A percentile compares a stretch with the other conserved stretches of the same genome.
Evolutionary conservation across 2,329 filamentous ascomycete genomes (phyloP).

Genomic region (Trichoderma citrinoviride): DNA sequence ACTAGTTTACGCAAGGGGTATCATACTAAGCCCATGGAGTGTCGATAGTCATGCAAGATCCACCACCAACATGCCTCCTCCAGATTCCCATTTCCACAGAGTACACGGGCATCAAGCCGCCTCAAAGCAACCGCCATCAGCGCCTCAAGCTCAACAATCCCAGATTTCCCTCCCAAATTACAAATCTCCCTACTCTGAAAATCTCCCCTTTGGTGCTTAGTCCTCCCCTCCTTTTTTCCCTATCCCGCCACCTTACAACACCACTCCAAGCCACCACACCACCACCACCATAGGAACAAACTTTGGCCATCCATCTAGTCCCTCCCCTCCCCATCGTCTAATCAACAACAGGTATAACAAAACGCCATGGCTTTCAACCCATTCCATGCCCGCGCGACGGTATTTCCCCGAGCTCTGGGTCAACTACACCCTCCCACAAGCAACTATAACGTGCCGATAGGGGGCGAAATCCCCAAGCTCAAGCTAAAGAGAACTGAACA

Average conservation of each 20-base stretch:
- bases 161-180: background rate
- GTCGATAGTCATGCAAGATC: background rate
- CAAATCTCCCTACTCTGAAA: background rate
- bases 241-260: background rate
- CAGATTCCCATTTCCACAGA: background rate
- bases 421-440: no score
- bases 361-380: background rate
- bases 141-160: background rate
- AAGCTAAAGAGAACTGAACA: background rate
- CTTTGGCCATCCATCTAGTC: background rate
- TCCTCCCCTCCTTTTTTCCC: background rate
- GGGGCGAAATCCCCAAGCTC: no score
- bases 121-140: background rate
- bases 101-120: background rate
- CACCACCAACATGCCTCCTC: background rate
- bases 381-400: background rate
- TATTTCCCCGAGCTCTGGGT: no score
- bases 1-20: no score
- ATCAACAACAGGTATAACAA: background rate
- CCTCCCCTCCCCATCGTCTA: no score
- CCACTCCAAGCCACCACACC: background rate
- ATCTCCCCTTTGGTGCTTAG: background rate
- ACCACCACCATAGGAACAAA: background rate
- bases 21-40: background rate
- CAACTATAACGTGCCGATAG: no score